Evolutionary conservation across 2,329 filamentous ascomycete species (phyloP), one percentile per base, ranked within the genome.

Genomic region (Fonsecaea multimorphosa): DNA sequence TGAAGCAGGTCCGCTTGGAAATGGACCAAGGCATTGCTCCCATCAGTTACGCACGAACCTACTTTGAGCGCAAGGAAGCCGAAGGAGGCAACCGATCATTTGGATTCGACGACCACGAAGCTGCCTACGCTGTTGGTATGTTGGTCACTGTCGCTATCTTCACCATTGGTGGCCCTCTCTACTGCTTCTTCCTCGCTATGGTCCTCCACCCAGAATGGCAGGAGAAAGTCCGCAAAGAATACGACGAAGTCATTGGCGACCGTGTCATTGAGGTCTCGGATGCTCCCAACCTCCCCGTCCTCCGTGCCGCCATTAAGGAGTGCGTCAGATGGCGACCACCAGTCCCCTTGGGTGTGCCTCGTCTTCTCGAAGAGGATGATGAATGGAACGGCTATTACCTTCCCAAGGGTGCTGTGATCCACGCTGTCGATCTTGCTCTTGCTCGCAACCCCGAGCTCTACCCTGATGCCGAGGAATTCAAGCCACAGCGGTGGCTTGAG

Each of bases 331-430:
- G 81, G 81, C 77, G 80, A 27, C 81, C 81, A 66, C 83, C 82
- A 58, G 82, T 84, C 1, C 80, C 78, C 36, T 19, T 71, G 80
- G 82, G 82, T 53, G 82, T 84, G 31, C 81, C 82, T 3, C 82
- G 83, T 66, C 81, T 83, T 68, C 81, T 81, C 65, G 82, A 84
- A 69, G 78, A 77, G n/a, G 82, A 84, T 66, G 81, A 84, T 58
- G 77, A 79, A 67, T 84, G 80, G 71, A 76, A 78, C 38, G 82
- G 81, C 16, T 83, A 80, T 68, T 82, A 80, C 73, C 80, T 84
- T 34, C 76, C 79, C 32, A 84, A 84, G 73, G 82, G 82, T 31
- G 79, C 79, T 5, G 74, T 78, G 24, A 77, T 81, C 40, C 73
- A 80, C 16, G 78, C 79, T 0, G 71, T 80, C 19, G 78, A 81